phyloP scores from a whole-genome alignment of 139 green algal species.

The Chlorella sp. region DNA sequence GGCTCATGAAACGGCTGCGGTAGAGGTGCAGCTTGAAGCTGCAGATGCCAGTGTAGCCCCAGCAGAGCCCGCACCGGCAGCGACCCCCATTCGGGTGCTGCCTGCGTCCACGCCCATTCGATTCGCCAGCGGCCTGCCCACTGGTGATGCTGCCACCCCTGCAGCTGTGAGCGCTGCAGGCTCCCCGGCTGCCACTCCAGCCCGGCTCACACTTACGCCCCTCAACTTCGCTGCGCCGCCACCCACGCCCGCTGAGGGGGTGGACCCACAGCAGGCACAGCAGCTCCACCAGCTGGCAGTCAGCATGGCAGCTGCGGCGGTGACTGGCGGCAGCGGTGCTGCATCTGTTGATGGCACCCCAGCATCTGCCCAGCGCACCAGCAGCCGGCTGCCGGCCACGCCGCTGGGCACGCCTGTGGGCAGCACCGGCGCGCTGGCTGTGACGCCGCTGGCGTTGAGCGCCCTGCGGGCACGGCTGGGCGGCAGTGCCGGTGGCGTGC shows the following conservation, averaged over 20 bases:
- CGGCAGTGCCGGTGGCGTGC: conserved; percentile 16
- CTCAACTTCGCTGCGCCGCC: conserved; percentile 25
- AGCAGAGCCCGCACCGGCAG: background rate
- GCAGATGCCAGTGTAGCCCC: background rate
- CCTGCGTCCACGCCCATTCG: background rate
- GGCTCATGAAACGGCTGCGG: background rate
- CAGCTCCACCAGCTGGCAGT: conserved; percentile 11
- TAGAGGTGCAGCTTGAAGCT: background rate
- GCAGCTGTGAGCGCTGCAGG: background rate
- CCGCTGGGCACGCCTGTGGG: background rate
- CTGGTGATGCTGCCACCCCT: conserved; percentile 1
- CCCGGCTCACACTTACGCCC: conserved; percentile 9
- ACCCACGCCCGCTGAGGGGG: background rate
- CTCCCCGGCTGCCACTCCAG: background rate
- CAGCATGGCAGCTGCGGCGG: conserved; percentile 4
- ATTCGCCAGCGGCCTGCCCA: background rate
- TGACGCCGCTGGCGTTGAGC: conserved; percentile 30
- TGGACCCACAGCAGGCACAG: conserved; percentile 16
- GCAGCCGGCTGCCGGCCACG: conserved; percentile 2
- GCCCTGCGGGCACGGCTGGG: conserved; percentile 23
- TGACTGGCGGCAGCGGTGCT: background rate
- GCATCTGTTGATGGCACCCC: background rate
- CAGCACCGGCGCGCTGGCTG: background rate
- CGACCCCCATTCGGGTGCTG: too few species aligned
- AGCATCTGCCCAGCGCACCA: background rate